Base-by-base conservation (phyloP, 305 asterid species). In the Fraxinus paxiana region DNA sequence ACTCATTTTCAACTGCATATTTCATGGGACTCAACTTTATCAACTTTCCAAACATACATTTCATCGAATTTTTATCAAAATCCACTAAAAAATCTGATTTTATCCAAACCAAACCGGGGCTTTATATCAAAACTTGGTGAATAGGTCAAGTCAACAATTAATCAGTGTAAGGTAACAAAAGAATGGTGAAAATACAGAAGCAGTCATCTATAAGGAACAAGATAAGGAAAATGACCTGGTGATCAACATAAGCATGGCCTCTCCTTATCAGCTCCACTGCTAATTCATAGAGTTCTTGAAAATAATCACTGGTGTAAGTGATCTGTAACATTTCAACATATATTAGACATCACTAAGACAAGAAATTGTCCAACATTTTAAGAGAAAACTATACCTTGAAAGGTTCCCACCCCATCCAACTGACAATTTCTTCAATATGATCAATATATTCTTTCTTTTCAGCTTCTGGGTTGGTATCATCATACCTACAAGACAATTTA, bases 191-290 rank as follows among this genome's bases (percentile, higher is more conserved):
- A 26, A 24, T 65, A 65, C 13, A 69, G 38, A 69, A 69, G 43
- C 10, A 31, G 43, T 30, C 74, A 28, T 69, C 34, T 4, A 28
- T 30, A 31, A 15, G 75, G 75, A 13, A 10, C n/a, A 65, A 26
- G 18, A 18, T 17, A 63, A 63, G 17, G 72, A 63, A 13, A 71
- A 33, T 69, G 46, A 96, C 99, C 98, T 94, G 99, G 86, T 96
- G 98, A 85, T 94, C 99, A 51, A 96, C 99, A 87, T 96, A 94
- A 74, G 97, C 97, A 90, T 88, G 93, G 72, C 93, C 98, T 77
- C 91, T 87, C 17, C 88, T 86, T 75, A 96, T 94, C 84, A 96
- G 88, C 85, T 93, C 94, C 90, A 94, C 97, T 15, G 97, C 98
- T 63, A 96, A 86, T 81, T 92, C 93, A 79, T 92, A 94, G 71